Base-by-base conservation (phyloP, 495 filamentous ascomycete species). In the Neurospora sp. region DNA sequence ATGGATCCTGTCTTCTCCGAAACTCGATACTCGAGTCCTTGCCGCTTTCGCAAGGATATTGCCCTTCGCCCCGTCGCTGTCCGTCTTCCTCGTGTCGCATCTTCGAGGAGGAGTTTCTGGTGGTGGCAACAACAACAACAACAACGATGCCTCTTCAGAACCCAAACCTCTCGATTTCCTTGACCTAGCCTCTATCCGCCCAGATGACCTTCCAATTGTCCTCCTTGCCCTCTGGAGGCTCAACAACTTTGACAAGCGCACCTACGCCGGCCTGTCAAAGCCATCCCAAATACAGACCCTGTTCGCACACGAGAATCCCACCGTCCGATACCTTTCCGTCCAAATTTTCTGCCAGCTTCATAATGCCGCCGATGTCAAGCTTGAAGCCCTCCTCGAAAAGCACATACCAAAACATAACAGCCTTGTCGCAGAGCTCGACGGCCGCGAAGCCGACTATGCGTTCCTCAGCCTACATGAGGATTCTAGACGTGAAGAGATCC, bases 391-490 rank as follows among this genome's bases (percentile, higher is more conserved):
- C 81, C 78, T 96, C 46, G 79, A 82, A 69, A 82, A 85, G 75
- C 85, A 95, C 82, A 82, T 93, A 37, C 87, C 87, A 69, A 78
- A 84, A 68, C 88, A 88, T 59, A 83, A 79, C 66, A 77, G 87
- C 22, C 85, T 96, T 38, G 75, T 85, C 73, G 93, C 89, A 3
- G 81, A 87, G 27, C 92, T 92, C 87, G 96, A 99, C 79, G 93
- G 90, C 27, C 87, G 85, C 71, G 78, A 79, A 48, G 90, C 96
- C 53, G 94, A 98, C 79, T 98, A 95, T 83, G 87, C 89, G 38
- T 95, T 97, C 79, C 84, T 98, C 66, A 88, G 89, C 46, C 79
- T 98, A 61, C 92, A 94, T 86, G 94, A 97, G 80, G 89, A 93
- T 75, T 80, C 83, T 39, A 81, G 87, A 70, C 78, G 82, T 22